Percentiles rank a stretch among this genome's conserved stretches.
phyloP scores from a whole-genome alignment of 768 basidiomycete species.

The Gloeophyllum trabeum region DNA sequence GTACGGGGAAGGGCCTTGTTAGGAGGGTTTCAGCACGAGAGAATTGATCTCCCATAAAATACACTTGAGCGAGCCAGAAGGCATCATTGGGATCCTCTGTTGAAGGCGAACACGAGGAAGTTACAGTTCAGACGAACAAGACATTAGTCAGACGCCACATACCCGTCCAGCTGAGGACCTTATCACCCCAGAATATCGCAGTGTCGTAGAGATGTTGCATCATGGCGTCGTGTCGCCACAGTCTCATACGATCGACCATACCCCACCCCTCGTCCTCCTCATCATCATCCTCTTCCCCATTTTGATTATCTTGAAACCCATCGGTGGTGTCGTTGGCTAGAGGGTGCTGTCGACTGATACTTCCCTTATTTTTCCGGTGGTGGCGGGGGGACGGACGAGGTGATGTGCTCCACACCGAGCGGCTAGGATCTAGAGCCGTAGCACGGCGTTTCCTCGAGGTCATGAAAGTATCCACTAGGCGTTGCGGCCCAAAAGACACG shows the following conservation, averaged over 20 bases:
- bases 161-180: constrained; percentile 95
- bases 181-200: constrained; percentile 98
- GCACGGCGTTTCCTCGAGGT: constrained; percentile 36
- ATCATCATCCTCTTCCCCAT: constrained; percentile 33
- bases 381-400: constrained; percentile 57
- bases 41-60: constrained; percentile 94
- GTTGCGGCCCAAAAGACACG: constrained; percentile 77
- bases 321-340: constrained; percentile 70
- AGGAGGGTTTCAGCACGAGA: constrained; percentile 87
- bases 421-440: constrained; percentile 67
- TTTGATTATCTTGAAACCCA: constrained; percentile 59
- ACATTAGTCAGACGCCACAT: constrained; percentile 11
- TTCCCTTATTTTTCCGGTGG: constrained; percentile 39
- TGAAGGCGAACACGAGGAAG: not conserved
- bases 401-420: constrained; percentile 65
- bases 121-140: not conserved
- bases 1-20: constrained; percentile 71
- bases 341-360: constrained; percentile 37
- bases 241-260: constrained; percentile 88
- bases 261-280: constrained; percentile 63
- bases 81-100: constrained; percentile 94
- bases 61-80: constrained; percentile 97
- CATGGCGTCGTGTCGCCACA: constrained; percentile 96
- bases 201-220: constrained; percentile 98
- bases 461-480: constrained; percentile 59